Percentiles rank a stretch among this genome's conserved stretches.
These are phyloP conservation scores for Jaapia argillacea DNA, from an alignment of 768 basidiomycete species.

Conservation along the genomic window DNA sequence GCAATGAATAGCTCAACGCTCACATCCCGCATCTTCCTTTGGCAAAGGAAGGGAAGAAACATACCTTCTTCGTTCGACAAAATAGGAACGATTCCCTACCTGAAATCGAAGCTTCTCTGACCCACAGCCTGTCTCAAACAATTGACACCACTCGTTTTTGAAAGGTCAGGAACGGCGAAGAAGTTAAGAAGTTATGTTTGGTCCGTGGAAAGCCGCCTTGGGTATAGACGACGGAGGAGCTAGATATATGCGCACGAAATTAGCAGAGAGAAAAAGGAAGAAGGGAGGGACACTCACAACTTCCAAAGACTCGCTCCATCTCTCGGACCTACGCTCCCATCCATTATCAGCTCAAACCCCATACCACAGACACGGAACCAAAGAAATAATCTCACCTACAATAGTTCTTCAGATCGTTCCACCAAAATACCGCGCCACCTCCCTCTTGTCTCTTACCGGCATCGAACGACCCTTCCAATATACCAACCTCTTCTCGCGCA, in stretches of 20 bases:
- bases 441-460: slow-evolving; percentile 81
- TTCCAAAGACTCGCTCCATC: slow-evolving; percentile 13
- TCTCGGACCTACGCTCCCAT: slow-evolving; percentile 7
- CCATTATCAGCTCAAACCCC: too few relatives aligned
- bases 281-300: too few relatives aligned
- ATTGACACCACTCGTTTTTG: slow-evolving; percentile 44
- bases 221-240: slow-evolving; percentile 71
- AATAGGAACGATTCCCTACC: slow-evolving; percentile 81
- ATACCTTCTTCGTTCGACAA: slow-evolving; percentile 38
- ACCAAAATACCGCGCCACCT: slow-evolving; percentile 67
- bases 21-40: background rate
- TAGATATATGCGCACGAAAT: slow-evolving; percentile 19
- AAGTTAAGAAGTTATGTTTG: slow-evolving; percentile 75
- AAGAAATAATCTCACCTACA: slow-evolving; percentile 42
- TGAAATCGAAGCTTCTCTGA: slow-evolving; percentile 59
- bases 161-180: slow-evolving; percentile 74
- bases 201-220: slow-evolving; percentile 72
- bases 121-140: slow-evolving; percentile 57
- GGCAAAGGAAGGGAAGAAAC: slow-evolving; percentile 1
- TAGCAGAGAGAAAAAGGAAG: slow-evolving; percentile 5
- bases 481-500: slow-evolving; percentile 36
- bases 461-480: slow-evolving; percentile 75
- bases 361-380: too few relatives aligned
- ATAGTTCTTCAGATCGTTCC: slow-evolving; percentile 90
- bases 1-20: too few relatives aligned